phyloP scores from a whole-genome alignment of 768 basidiomycete species.

The Amanita phalloides region DNA sequence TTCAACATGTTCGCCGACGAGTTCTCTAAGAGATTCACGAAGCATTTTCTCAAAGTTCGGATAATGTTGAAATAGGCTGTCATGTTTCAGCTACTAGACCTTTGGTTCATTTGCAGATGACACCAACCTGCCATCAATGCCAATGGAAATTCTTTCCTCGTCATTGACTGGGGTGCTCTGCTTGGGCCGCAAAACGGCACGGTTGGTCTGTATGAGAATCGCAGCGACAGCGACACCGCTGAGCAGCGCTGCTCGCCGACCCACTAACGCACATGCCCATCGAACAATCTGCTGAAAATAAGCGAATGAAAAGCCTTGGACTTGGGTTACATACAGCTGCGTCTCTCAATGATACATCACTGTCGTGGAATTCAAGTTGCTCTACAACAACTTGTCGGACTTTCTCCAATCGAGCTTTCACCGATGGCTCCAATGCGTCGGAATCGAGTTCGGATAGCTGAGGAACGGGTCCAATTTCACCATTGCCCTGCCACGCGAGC shows the following conservation, averaged over 20 bases:
- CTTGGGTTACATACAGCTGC: slow-evolving; percentile 32
- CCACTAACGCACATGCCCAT: slow-evolving; percentile 72
- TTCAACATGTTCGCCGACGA: slow-evolving; percentile 80
- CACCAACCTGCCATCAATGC: slow-evolving; percentile 82
- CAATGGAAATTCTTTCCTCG: slow-evolving; percentile 58
- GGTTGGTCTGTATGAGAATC: slow-evolving; percentile 71
- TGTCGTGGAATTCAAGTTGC: slow-evolving; percentile 45
- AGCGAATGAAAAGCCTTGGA: neutral
- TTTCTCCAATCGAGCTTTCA: slow-evolving; percentile 32
- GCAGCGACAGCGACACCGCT: slow-evolving; percentile 86
- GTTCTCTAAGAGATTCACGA: slow-evolving; percentile 56
- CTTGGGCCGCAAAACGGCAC: slow-evolving; percentile 40
- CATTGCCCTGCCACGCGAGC: slow-evolving; percentile 53
- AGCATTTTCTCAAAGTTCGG: slow-evolving; percentile 74
- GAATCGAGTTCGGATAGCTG: slow-evolving; percentile 22
- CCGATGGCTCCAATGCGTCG: slow-evolving; percentile 19
- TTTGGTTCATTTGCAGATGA: slow-evolving; percentile 7
- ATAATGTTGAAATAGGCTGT: slow-evolving; percentile 84
- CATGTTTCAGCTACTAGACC: neutral
- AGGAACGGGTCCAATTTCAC: slow-evolving; percentile 21
- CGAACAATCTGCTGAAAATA: slow-evolving; percentile 55
- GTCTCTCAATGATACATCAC: slow-evolving; percentile 46
- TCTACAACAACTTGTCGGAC: slow-evolving; percentile 53
- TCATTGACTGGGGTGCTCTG: slow-evolving; percentile 19
- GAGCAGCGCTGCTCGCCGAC: slow-evolving; percentile 69